Evolutionary conservation across 371 early-diverging fungal genomes (phyloP), one percentile per base, ranked within the genome.

Genomic region (Syncephalastrum monosporum): DNA sequence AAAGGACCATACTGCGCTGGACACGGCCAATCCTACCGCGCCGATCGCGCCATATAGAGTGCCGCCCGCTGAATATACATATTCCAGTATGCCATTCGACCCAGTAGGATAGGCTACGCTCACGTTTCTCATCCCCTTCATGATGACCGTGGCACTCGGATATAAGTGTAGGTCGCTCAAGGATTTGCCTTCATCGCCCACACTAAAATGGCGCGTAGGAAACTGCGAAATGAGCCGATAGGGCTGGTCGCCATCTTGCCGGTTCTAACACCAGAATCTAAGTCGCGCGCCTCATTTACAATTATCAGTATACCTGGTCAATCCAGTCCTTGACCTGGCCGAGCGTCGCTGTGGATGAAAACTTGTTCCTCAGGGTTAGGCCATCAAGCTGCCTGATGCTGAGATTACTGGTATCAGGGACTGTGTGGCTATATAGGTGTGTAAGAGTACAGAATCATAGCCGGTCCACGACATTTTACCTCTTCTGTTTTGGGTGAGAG

Each of bases 141-240:
- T 72, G 3, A 84, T 80, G 13, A 84, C 62, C 1, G 84, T 82
- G 13, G 77, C 80, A 45, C 84, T 84, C 4, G 84, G 84, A 21
- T 77, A 78, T 3, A 84, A 66, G 5, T 75, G 69, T 12, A 84
- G 55, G 19, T 77, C 72, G 1, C 66, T 60, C 13, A 84, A 60
- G 38, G 71, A 61, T 25, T 53, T 63, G 14, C 65, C 46, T 33
- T 82, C 75, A 21, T 84, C 84, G 14, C 56, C 60, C 17, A 71
- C 65, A 43, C 68, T 69, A 27, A 78, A 78, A 38, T 70, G 58
- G 4, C 79, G 69, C 3, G 71, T 73, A 5, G 79, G 79, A 42
- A 78, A 78, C 49, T 73, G 79, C 16, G 75, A 63, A 12, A 73
- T 54, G 5, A 78, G 61, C 53, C 71, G 75, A 42, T 71, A 78